These are phyloP conservation scores for Sphagnum contortum DNA, from an alignment of 225 moss, liverwort and hornwort species.

Conservation along the genomic window DNA sequence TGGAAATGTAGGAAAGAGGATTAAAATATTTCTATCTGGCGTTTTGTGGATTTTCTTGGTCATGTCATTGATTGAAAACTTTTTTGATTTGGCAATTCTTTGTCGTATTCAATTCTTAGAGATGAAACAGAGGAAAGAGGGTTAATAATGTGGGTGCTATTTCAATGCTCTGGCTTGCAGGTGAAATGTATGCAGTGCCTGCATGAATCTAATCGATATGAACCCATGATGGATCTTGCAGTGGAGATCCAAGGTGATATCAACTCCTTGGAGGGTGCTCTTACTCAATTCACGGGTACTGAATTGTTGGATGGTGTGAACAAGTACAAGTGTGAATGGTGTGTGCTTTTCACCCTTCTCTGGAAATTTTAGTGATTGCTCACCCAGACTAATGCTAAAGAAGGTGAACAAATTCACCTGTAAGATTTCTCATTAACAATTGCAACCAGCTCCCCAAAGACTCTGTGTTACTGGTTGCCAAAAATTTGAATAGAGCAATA, in stretches of 20 bases:
- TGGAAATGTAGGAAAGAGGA: neutral
- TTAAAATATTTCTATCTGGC: too few species aligned
- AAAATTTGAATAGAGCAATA: too few species aligned
- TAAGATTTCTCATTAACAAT: too few species aligned
- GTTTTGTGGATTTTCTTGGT: too few species aligned
- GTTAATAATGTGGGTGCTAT: conserved; percentile 30
- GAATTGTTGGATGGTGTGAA: conserved; percentile 93
- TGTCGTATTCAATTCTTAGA: too few species aligned
- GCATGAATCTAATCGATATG: conserved; percentile 91
- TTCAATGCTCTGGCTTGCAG: conserved; percentile 47
- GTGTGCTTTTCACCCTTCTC: conserved; percentile 15
- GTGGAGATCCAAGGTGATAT: conserved; percentile 96
- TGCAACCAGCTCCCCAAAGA: too few species aligned
- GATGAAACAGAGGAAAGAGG: too few species aligned
- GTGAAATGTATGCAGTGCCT: conserved; percentile 90
- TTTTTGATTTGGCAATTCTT: too few species aligned
- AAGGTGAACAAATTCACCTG: too few species aligned
- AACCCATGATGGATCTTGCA: conserved; percentile 97
- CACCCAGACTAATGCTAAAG: too few species aligned
- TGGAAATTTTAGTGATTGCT: neutral
- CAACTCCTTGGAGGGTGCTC: conserved; percentile 78
- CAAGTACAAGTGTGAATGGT: conserved; percentile 97
- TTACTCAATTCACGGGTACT: conserved; percentile 73
- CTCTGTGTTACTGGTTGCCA: too few species aligned
- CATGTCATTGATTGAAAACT: too few species aligned